Evolutionary conservation across 495 filamentous ascomycete species (phyloP), one percentile per base, ranked within the genome.

Genomic region (Gamarada debralockiae): DNA sequence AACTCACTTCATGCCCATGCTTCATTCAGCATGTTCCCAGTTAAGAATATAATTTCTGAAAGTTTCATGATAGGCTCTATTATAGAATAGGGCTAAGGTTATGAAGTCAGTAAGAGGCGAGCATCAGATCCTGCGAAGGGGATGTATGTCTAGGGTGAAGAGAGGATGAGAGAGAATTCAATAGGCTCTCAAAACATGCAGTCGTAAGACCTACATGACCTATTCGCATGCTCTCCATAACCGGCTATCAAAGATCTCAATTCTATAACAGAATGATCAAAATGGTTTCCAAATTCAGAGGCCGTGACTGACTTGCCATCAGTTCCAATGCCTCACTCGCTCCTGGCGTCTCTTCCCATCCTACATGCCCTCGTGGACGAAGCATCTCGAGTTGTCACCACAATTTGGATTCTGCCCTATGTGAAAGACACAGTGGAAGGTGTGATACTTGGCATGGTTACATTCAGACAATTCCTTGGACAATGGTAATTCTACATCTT

Each of bases 401-500:
- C 44, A 33, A 4, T 48, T 6, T 55, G 52, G 52, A 31, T 48
- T 7, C 2, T 55, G 15, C 52, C 52, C 23, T 55, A 43, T 34
- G 23, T 39, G 14, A 40, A 25, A 40, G 33, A 48, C n/a, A 34
- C 23, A 20, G 31, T 55, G 22, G 27, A 45, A 22, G 50, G n/a
- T n/a, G n/a, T n/a, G n/a, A n/a, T n/a, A 24, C 34, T 25, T 31
- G 46, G 33, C 51, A 7, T 42, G 53, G 8, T 8, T 60, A 20
- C 12, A 51, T 8, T 46, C 47, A n/a, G n/a, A n/a, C n/a, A n/a
- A 48, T 49, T 58, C 17, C 48, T 38, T 15, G 49, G 51, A 18
- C 40, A 31, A 40, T 56, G 43, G 57, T 37, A 50, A 46, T 50
- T 21, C 39, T 22, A 48, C 9, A 56, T 54, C 51, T 54, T 10